These are phyloP conservation scores for Irpex lacteus DNA, from an alignment of 1,284 basidiomycete genomes.

Conservation along the genomic window DNA sequence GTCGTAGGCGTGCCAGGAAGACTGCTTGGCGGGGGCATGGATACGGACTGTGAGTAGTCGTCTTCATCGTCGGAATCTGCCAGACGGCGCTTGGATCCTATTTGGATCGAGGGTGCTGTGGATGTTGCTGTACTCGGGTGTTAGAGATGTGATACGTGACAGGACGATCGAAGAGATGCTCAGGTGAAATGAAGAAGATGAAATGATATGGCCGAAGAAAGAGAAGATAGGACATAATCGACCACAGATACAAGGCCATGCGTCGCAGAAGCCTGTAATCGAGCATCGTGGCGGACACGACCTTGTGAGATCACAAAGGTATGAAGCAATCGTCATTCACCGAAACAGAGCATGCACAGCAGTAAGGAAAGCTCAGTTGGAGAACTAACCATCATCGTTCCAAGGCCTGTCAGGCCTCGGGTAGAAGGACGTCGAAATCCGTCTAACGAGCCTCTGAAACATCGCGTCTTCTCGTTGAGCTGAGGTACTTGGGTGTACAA, in stretches of 20 bases:
- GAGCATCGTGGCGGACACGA: too few relatives aligned
- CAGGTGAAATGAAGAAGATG: constrained; percentile 16
- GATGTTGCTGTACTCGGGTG: constrained; percentile 53
- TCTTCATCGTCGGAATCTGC: constrained; percentile 44
- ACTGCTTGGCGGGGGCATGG: constrained; percentile 25
- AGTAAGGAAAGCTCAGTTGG: constrained; percentile 12
- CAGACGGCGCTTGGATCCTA: constrained; percentile 61
- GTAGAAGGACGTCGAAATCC: constrained; percentile 68
- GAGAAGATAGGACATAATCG: too few relatives aligned
- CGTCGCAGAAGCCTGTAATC: background rate
- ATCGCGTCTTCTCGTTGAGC: constrained; percentile 31
- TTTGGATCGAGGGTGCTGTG: constrained; percentile 63
- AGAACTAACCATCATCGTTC: constrained; percentile 66
- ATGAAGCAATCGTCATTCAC: constrained; percentile 7
- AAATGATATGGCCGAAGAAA: too few relatives aligned
- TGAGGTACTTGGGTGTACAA: too few relatives aligned
- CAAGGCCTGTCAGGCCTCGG: constrained; percentile 69
- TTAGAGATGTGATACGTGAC: constrained; percentile 7
- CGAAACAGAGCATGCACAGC: constrained; percentile 12
- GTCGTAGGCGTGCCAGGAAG: background rate
- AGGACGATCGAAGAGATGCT: background rate
- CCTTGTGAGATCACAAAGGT: constrained; percentile 9
- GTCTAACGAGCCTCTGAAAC: constrained; percentile 63
- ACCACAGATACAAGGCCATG: constrained; percentile 9
- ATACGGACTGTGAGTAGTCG: constrained; percentile 22